Base-by-base conservation (phyloP, 2,329 filamentous ascomycete genomes). In the Lachnellula cervina region DNA sequence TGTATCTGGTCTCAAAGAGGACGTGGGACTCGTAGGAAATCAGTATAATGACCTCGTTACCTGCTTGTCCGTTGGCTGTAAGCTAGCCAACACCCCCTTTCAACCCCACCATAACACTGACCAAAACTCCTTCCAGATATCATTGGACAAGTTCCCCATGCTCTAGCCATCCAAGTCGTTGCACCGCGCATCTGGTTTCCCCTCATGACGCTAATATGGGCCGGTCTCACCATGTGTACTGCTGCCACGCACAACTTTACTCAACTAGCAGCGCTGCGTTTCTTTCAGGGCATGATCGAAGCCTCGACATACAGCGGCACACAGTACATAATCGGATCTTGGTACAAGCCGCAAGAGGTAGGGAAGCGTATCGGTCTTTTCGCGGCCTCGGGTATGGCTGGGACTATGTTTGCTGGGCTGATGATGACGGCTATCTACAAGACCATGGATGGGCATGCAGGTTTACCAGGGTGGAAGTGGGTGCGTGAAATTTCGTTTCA, bases 131-230 rank as follows among this genome's bases (percentile, higher is more conserved):
- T 40, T 16, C n/a, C 37, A 40, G 37, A 40, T 40, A 17, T 40
- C n/a, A 40, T 40, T 17, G 37, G 37, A 16, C 37, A 40, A 17
- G n/a, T 40, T 2, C 37, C 37, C 71, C 37, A 45, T 23, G 50
- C 13, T 7, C 11, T 53, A 5, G 35, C 42, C 34, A 51, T 56
- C 34, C 80, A 86, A 67, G 83, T 84, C 61, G 64, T 87, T 55
- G 76, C 77, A 44, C 83, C 82, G 2, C 75, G 82, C 11, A 72
- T 79, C 59, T 86, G 80, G 72, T 84, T 83, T 63, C 82, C 82
- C 14, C n/a, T 17, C 37, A 40, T 40, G 37, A 17, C n/a, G 14
- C 5, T 40, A 17, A 40, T 40, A 55, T 88, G 85, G 86, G 83
- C 79, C 3, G 73, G 75, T 0, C 69, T 88, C 32, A 88, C 84